Evolutionary conservation across 1,284 basidiomycete species (phyloP).

Genomic region (Porogramme epimiltina): DNA sequence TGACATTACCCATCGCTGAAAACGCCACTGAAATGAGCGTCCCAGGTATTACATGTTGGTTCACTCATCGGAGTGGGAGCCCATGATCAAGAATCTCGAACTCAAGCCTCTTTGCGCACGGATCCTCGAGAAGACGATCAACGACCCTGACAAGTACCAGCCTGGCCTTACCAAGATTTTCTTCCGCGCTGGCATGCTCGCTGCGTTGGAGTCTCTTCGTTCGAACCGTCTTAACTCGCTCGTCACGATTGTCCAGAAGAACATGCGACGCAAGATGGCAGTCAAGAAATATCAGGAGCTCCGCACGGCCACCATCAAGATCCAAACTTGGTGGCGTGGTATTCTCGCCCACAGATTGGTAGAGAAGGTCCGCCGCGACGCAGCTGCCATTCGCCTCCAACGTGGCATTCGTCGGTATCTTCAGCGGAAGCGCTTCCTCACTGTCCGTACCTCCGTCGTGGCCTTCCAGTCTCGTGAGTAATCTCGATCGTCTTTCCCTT

Average conservation of each 20-base stretch:
- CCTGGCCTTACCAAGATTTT: conserved; percentile 98
- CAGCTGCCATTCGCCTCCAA: conserved; percentile 81
- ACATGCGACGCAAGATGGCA: conserved; percentile 86
- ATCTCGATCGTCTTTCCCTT: conserved; percentile 6
- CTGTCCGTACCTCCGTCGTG: conserved; percentile 66
- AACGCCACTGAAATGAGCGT: conserved; percentile 12
- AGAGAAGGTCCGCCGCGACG: conserved; percentile 71
- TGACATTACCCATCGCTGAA: background rate
- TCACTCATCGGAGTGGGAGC: conserved; percentile 83
- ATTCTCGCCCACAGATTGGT: conserved; percentile 78
- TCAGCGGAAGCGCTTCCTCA: conserved; percentile 73
- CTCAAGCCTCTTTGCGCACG: conserved; percentile 82
- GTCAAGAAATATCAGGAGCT: conserved; percentile 81
- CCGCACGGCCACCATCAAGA: conserved; percentile 75
- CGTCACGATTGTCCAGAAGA: conserved; percentile 97
- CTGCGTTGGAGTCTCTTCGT: conserved; percentile 91
- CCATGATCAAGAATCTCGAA: conserved; percentile 80
- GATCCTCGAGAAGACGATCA: conserved; percentile 86
- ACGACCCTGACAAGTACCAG: conserved; percentile 96
- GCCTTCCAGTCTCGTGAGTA: conserved; percentile 86
- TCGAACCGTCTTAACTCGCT: conserved; percentile 87
- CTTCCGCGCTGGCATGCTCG: conserved; percentile 99
- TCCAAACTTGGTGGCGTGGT: conserved; percentile 95
- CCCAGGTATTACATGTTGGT: conserved; percentile 96
- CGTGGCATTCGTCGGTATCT: conserved; percentile 71